Conservation (phyloP, 108 stramenopile species). For the Cylindrotheca fusiformis region DNA sequence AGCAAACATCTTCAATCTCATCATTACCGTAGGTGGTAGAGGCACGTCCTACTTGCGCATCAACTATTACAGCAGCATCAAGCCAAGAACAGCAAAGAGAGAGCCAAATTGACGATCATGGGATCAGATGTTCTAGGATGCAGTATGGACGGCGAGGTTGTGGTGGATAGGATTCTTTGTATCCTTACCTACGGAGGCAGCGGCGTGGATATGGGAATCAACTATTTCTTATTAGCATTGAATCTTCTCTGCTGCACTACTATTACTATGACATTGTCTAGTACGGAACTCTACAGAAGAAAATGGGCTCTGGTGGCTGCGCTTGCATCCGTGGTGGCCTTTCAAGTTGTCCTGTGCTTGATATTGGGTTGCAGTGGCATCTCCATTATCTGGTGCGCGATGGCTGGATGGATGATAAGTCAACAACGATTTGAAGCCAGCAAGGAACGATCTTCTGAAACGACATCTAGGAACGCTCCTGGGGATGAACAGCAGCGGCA, state of each 20-base stretch:
- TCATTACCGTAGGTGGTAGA: too few relatives aligned
- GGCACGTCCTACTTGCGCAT: too few relatives aligned
- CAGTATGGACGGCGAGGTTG: too few relatives aligned
- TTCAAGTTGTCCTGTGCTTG: slow-evolving; percentile 50
- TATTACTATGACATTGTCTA: too few relatives aligned
- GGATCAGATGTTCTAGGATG: too few relatives aligned
- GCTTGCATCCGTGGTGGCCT: slow-evolving; percentile 21
- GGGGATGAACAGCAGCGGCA: neutral
- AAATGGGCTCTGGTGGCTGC: neutral
- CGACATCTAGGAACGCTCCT: neutral
- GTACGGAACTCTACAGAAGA: neutral
- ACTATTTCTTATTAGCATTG: slow-evolving; percentile 21
- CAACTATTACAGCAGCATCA: too few relatives aligned
- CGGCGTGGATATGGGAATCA: slow-evolving; percentile 16
- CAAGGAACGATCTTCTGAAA: neutral
- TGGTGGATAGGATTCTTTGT: too few relatives aligned
- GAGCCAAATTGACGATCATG: too few relatives aligned
- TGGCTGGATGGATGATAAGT: slow-evolving; percentile 38
- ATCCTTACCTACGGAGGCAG: slow-evolving; percentile 31
- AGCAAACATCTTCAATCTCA: too few relatives aligned
- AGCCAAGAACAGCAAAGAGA: too few relatives aligned
- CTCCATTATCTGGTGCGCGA: slow-evolving; percentile 59
- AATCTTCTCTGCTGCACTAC: slow-evolving; percentile 4
- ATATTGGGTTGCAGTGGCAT: slow-evolving; percentile 45
- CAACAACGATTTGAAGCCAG: neutral